Evolutionary conservation across 306 rosid genomes (phyloP).

Genomic region (Gynostemma pentaphyllum): DNA sequence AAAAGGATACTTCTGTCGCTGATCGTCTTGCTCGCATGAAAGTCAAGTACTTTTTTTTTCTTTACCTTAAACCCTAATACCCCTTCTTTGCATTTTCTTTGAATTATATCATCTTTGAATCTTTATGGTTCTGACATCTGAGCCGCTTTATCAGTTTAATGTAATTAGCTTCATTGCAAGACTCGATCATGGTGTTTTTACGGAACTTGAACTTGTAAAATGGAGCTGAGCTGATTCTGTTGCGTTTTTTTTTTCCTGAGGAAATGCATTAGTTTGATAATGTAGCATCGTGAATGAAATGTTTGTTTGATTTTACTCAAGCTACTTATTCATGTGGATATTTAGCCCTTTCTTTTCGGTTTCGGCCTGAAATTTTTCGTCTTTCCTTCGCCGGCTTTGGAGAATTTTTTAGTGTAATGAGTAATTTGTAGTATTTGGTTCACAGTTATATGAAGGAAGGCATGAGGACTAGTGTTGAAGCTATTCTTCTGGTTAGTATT

Average conservation of each 20-base stretch:
- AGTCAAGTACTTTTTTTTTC: conserved; percentile 46
- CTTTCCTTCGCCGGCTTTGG: neutral
- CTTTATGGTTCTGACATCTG: no score
- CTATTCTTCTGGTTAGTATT: conserved; percentile 67
- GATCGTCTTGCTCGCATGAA: conserved; percentile 99
- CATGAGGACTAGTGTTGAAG: conserved; percentile 96
- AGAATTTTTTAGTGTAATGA: neutral
- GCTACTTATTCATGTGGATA: neutral
- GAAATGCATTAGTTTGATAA: neutral
- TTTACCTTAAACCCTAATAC: conserved; percentile 2
- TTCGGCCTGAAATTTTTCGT: neutral
- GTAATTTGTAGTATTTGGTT: conserved; percentile 2
- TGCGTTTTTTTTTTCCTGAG: neutral
- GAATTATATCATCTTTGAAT: neutral
- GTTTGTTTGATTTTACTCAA: neutral
- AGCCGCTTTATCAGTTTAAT: no score
- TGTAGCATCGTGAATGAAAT: neutral
- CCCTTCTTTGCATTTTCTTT: neutral
- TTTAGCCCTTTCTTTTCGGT: neutral
- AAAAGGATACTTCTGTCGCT: conserved; percentile 98
- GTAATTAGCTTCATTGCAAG: neutral
- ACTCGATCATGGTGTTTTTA: neutral
- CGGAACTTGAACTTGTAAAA: neutral
- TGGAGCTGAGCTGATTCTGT: neutral
- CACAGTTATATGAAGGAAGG: conserved; percentile 95